Evolutionary conservation across 805 yeast species (phyloP), one percentile per base, ranked within the genome.

Genomic region (Kazachstania taianensis): DNA sequence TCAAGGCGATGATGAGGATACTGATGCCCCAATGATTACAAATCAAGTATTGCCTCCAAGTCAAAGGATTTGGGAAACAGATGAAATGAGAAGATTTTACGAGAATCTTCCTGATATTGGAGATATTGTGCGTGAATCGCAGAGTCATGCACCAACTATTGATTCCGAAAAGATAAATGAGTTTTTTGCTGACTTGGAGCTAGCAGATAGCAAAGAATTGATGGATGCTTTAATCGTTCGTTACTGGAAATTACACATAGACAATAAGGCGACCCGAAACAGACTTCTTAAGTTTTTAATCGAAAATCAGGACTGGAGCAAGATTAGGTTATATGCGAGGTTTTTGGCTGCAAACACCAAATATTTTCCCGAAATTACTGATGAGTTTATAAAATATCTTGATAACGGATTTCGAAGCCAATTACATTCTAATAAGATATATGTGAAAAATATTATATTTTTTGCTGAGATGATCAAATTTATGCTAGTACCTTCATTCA

Each of bases 401-500:
- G 87, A 81, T 49, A 57, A 57, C 29, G 74, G 77, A 1, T 70
- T 81, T 43, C 66, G 82, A 44, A 67, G 70, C 14, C 83, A 76
- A 50, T 64, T 81, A 28, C 70, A 69, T 40, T 69, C 73, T 23
- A 67, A 62, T 36, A 60, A 59, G 14, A 55, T 78, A 33, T 73
- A 73, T 42, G 72, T 75, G 44, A 69, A 66, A 44, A 73, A 69
- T 44, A 69, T 82, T 25, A 65, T 69, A 16, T 79, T 81, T 45
- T 76, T 82, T 44, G 63, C 75, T 33, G 96, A 87, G 49, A 62
- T 86, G 60, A 72, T 80, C 22, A 84, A 82, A 51, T 86, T 86
- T 53, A 74, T 71, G 45, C 55, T 85, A 41, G 65, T 85, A 12
- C 89, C 94, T 0, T 61, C 67, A n/a, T 78, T 75, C 54, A 66